Evolutionary conservation across 495 filamentous ascomycete species (phyloP).

Genomic region (Filosporella fistucella): DNA sequence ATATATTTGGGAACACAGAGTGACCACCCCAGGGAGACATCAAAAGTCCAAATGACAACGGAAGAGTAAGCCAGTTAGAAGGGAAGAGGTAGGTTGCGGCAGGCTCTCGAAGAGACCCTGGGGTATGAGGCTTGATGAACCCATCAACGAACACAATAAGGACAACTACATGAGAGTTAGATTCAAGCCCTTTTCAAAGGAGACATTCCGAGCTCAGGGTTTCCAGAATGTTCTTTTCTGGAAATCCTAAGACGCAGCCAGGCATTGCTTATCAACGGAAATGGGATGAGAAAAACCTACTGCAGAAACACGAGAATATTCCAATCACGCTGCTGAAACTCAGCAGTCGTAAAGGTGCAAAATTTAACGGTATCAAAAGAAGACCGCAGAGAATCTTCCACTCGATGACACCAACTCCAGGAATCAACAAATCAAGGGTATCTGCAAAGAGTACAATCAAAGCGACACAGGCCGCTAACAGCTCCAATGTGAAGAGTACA

Average conservation of each 20-base stretch:
- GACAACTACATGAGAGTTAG: constrained; percentile 52
- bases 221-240: not conserved
- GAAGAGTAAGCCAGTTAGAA: constrained; percentile 79
- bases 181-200: not conserved
- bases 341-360: constrained; percentile 77
- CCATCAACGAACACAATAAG: constrained; percentile 80
- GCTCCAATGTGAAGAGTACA: constrained; percentile 81
- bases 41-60: constrained; percentile 89
- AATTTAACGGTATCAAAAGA: constrained; percentile 77
- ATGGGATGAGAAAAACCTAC: constrained; percentile 13
- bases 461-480: constrained; percentile 85
- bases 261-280: no score
- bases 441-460: constrained; percentile 93
- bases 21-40: constrained; percentile 99
- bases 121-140: constrained; percentile 69
- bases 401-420: constrained; percentile 59
- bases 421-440: constrained; percentile 75
- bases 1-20: constrained; percentile 94
- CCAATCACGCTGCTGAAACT: constrained; percentile 90
- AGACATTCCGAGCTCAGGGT: not conserved
- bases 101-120: constrained; percentile 83
- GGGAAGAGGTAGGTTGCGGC: constrained; percentile 76
- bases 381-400: constrained; percentile 89
- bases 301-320: constrained; percentile 80
- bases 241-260: no score